These are phyloP conservation scores for Cyberlindnera subsufficiens DNA, from an alignment of 805 yeast species.

Conservation along the genomic window DNA sequence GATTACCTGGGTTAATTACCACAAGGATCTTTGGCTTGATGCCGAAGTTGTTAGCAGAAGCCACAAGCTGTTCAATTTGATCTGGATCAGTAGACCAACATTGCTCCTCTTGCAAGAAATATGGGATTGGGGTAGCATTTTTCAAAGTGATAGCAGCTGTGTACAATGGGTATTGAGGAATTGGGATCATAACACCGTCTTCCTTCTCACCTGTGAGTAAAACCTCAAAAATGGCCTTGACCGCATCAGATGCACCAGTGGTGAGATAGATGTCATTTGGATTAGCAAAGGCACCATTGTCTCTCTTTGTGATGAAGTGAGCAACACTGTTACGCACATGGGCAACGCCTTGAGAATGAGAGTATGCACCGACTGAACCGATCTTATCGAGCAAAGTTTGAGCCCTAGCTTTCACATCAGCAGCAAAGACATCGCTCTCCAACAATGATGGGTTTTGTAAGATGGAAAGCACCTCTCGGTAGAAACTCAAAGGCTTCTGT, in stretches of 20 bases:
- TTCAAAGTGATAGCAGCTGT: slow-evolving; percentile 90
- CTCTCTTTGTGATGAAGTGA: slow-evolving; percentile 70
- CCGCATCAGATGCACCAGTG: slow-evolving; percentile 94
- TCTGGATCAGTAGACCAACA: slow-evolving; percentile 80
- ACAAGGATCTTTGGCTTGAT: slow-evolving; percentile 73
- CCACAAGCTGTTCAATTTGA: slow-evolving; percentile 52
- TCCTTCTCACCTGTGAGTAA: slow-evolving; percentile 54
- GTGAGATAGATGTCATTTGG: slow-evolving; percentile 79
- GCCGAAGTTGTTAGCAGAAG: slow-evolving; percentile 43
- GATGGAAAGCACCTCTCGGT: slow-evolving; percentile 82
- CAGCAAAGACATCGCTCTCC: slow-evolving; percentile 35
- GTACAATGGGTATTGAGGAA: slow-evolving; percentile 96
- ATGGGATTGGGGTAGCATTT: slow-evolving; percentile 78
- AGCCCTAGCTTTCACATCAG: slow-evolving; percentile 76
- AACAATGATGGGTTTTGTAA: slow-evolving; percentile 80
- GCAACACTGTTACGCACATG: slow-evolving; percentile 75
- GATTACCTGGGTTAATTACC: slow-evolving; percentile 97
- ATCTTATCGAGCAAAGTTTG: slow-evolving; percentile 48
- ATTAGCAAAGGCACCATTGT: slow-evolving; percentile 61
- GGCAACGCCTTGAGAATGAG: slow-evolving; percentile 84
- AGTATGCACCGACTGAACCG: slow-evolving; percentile 92
- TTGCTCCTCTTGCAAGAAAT: slow-evolving; percentile 72
- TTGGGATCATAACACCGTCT: slow-evolving; percentile 86
- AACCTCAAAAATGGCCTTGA: slow-evolving; percentile 67
- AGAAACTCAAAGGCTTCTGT: slow-evolving; percentile 92